Conservation (phyloP, 106 monocot genomes). For the Dendrobium officinale region DNA sequence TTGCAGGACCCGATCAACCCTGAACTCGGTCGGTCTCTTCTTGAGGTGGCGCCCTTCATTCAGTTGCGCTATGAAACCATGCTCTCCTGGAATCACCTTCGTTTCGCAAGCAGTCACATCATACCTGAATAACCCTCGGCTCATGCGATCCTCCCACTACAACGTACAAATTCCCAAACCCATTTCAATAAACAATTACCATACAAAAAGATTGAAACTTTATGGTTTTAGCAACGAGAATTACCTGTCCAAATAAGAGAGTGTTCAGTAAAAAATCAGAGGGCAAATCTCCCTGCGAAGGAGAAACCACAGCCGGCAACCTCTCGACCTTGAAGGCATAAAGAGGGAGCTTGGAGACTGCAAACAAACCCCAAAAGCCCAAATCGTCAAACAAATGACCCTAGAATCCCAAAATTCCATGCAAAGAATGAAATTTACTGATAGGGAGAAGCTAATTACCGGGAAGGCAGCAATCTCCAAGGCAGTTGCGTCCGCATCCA, state of each 20-base stretch:
- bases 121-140: constrained; percentile 66
- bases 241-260: constrained; percentile 65
- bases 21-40: constrained; percentile 70
- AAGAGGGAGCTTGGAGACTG: constrained; percentile 69
- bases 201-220: not conserved
- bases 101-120: constrained; percentile 83
- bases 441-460: not conserved
- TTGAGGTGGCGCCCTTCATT: constrained; percentile 70
- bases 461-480: constrained; percentile 16
- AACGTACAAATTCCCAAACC: not conserved
- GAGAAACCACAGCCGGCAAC: not conserved
- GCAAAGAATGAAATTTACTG: not conserved
- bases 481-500: constrained; percentile 20
- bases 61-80: constrained; percentile 63
- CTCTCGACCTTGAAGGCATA: constrained; percentile 29
- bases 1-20: constrained; percentile 64
- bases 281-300: constrained; percentile 16
- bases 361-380: not conserved
- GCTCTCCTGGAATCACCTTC: constrained; percentile 59
- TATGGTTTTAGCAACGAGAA: not conserved
- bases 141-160: constrained; percentile 78
- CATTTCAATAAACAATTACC: not conserved
- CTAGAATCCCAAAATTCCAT: not conserved
- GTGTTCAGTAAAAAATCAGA: constrained; percentile 50
- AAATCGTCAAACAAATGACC: not conserved